Conservation (phyloP, 805 yeast genomes). For the Komagataella populi region DNA sequence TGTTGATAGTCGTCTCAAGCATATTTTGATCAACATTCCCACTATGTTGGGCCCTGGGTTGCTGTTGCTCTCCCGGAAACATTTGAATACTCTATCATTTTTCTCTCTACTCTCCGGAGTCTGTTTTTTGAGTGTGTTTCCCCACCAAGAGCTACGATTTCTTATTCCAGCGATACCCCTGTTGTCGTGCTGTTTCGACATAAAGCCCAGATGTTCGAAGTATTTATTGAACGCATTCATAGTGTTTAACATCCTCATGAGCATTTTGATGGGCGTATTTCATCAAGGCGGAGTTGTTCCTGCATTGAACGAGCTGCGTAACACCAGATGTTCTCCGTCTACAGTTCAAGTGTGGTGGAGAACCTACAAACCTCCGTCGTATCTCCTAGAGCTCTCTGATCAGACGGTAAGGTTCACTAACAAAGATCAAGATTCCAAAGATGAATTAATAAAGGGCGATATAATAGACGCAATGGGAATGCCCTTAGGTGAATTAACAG, state of each 20-base stretch:
- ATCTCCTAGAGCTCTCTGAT: slow-evolving; percentile 31
- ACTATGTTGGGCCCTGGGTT: slow-evolving; percentile 71
- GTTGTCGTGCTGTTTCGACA: slow-evolving; percentile 40
- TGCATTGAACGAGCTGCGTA: slow-evolving; percentile 31
- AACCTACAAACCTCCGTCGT: slow-evolving; percentile 86
- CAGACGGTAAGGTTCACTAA: neutral
- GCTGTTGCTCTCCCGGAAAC: slow-evolving; percentile 22
- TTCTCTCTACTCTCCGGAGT: slow-evolving; percentile 52
- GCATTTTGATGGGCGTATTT: slow-evolving; percentile 57
- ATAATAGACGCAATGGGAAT: neutral
- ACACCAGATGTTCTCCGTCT: slow-evolving; percentile 6
- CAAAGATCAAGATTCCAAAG: neutral
- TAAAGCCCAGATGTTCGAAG: slow-evolving; percentile 9
- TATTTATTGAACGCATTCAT: slow-evolving; percentile 35
- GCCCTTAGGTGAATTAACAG: neutral
- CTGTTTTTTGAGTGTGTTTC: slow-evolving; percentile 48
- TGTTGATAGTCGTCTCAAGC: slow-evolving; percentile 66
- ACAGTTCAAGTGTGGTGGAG: slow-evolving; percentile 72
- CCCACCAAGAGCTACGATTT: slow-evolving; percentile 93
- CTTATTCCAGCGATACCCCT: slow-evolving; percentile 70
- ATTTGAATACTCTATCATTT: slow-evolving; percentile 40
- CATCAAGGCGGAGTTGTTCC: slow-evolving; percentile 90
- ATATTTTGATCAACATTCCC: slow-evolving; percentile 64
- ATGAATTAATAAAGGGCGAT: neutral
- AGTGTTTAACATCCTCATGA: slow-evolving; percentile 45